A percentile compares a stretch with the other conserved stretches of the same genome.
Evolutionary conservation across 2,329 filamentous ascomycete genomes (phyloP).

Genomic region (Nothomitra cinnamomea): DNA sequence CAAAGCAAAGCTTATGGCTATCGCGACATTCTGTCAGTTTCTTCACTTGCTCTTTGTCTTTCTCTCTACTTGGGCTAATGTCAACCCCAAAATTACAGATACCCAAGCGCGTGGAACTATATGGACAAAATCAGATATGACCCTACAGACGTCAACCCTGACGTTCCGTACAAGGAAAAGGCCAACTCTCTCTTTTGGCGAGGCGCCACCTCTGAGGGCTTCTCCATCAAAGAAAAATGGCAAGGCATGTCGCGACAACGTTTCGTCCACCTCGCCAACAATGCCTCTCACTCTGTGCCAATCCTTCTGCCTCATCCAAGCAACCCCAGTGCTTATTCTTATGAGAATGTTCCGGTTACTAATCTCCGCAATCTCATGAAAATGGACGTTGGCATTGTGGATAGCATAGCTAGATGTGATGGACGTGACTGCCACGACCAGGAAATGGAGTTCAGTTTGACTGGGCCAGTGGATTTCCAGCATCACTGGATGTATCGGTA

Average conservation of each 20-base stretch:
- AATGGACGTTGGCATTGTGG: slow-evolving; percentile 27
- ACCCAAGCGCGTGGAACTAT: slow-evolving; percentile 34
- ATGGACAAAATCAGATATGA: slow-evolving; percentile 18
- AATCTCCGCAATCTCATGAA: slow-evolving; percentile 24
- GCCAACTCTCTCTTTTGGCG: slow-evolving; percentile 37
- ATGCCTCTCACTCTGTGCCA: slow-evolving; percentile 5
- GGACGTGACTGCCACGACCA: background rate
- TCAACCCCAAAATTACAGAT: slow-evolving; percentile 28
- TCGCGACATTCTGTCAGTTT: slow-evolving; percentile 44
- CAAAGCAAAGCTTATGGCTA: slow-evolving; percentile 32
- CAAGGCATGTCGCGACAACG: slow-evolving; percentile 29
- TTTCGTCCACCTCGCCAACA: slow-evolving; percentile 22
- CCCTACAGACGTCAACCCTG: slow-evolving; percentile 23
- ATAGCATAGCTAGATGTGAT: background rate
- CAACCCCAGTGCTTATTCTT: slow-evolving; percentile 1
- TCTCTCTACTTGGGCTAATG: background rate
- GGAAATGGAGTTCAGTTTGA: background rate
- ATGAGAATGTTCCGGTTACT: background rate
- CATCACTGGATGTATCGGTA: slow-evolving; percentile 33
- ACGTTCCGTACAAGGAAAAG: slow-evolving; percentile 33
- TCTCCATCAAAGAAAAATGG: slow-evolving; percentile 22
- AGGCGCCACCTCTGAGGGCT: slow-evolving; percentile 36
- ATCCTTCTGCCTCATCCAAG: slow-evolving; percentile 10
- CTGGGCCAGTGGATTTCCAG: slow-evolving; percentile 23
- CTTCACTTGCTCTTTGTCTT: background rate